These are phyloP conservation scores for Rhynchosporium agropyri DNA, from an alignment of 2,329 filamentous ascomycete genomes.

Conservation along the genomic window DNA sequence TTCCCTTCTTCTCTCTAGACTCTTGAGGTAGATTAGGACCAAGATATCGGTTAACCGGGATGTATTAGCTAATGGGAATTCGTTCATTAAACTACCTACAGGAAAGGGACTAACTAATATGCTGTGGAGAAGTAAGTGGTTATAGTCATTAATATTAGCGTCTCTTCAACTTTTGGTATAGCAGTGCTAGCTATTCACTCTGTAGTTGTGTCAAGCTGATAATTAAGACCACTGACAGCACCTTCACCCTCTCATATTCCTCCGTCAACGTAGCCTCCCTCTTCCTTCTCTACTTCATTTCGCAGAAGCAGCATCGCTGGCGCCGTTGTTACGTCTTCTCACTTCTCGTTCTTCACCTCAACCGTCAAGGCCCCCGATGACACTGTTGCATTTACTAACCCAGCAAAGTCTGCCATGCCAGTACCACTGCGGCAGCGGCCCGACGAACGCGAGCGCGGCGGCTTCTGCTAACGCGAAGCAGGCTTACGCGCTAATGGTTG, in stretches of 20 bases:
- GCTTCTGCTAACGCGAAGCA: conserved; percentile 24
- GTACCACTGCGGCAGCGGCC: conserved; percentile 10
- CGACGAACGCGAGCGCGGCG: not conserved
- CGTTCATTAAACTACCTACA: no score
- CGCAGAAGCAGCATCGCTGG: not conserved
- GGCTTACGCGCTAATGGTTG: conserved; percentile 19
- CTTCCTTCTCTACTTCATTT: not conserved
- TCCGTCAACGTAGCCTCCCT: not conserved
- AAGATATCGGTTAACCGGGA: no score
- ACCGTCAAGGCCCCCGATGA: conserved; percentile 14
- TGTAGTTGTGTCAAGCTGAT: not conserved
- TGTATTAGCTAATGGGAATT: no score
- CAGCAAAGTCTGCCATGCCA: conserved; percentile 21
- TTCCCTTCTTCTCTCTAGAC: no score
- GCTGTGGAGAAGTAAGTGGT: no score
- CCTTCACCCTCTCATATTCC: not conserved
- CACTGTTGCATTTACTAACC: conserved; percentile 3
- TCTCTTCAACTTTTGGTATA: no score
- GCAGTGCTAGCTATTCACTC: conserved; percentile 6
- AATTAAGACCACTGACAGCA: conserved; percentile 13
- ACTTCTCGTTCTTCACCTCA: not conserved
- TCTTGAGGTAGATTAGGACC: not conserved
- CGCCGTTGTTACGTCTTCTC: not conserved
- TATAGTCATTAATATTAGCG: no score
- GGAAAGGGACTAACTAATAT: no score